Evolutionary conservation across 768 basidiomycete species (phyloP).

Genomic region (Ramaria rubella): DNA sequence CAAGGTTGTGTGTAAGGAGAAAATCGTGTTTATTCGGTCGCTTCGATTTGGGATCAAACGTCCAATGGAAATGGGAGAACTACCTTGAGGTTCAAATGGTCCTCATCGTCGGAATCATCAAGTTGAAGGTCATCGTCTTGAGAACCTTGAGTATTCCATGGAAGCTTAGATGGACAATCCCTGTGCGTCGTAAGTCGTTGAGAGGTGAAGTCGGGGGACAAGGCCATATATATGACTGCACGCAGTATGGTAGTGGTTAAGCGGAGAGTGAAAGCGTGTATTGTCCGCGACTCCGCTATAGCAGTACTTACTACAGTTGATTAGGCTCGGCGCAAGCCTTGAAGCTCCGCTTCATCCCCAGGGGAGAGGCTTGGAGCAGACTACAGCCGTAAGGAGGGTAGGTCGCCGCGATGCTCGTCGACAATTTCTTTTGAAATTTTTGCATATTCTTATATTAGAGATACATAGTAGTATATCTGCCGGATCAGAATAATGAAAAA

Average conservation of each 20-base stretch:
- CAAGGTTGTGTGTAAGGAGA: neutral
- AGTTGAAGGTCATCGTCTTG: constrained; percentile 4
- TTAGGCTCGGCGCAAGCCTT: too few relatives aligned
- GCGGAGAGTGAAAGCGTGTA: constrained; percentile 4
- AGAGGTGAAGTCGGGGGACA: neutral
- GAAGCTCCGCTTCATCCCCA: too few relatives aligned
- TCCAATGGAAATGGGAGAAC: neutral
- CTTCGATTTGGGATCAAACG: neutral
- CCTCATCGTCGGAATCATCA: constrained; percentile 10
- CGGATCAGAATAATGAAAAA: too few relatives aligned
- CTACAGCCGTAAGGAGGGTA: too few relatives aligned
- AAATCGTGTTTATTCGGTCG: neutral
- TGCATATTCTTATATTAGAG: too few relatives aligned
- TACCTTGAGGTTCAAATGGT: constrained; percentile 5
- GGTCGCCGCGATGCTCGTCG: too few relatives aligned
- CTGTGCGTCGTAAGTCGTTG: neutral
- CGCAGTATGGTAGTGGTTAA: neutral
- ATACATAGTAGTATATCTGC: too few relatives aligned
- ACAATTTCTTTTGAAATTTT: too few relatives aligned
- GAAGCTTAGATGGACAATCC: constrained; percentile 7
- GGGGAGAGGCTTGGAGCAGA: too few relatives aligned
- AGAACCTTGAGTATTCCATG: constrained; percentile 5
- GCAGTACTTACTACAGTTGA: too few relatives aligned
- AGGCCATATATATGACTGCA: neutral
- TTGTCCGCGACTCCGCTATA: too few relatives aligned